Evolutionary conservation across 768 basidiomycete genomes (phyloP), one percentile per base, ranked within the genome.

Genomic region (Rhodotorula graminis): DNA sequence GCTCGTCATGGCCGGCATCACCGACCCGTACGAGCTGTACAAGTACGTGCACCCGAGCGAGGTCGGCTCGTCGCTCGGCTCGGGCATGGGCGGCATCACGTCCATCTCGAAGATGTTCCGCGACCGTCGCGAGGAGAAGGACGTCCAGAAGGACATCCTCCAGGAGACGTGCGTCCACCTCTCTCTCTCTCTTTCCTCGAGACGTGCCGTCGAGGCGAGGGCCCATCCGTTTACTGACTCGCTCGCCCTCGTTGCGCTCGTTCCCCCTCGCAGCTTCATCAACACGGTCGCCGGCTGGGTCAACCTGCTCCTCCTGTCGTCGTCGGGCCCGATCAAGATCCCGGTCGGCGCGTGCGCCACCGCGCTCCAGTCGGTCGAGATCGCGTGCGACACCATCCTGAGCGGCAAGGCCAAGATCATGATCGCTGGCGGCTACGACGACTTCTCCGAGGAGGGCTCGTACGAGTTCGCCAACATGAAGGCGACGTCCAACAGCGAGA

Each of bases 381-480:
- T 99, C 77, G 96, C 93, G n/a, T 90, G 90, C 76, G 96, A 99
- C 78, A 91, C 92, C 0, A 89, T 99, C 75, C 81, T 95, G 49
- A 90, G 90, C 14, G 91, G 94, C 72, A 99, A 99, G 82, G 96
- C 96, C 47, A 98, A 98, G 83, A 89, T 99, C 80, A 99, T 99
- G 96, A 89, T 99, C 72, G 91, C 95, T 49, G 96, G 96, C 80
- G 96, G 96, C 69, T 97, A 94, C 83, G 96, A 99, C 79, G 96
- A 99, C 81, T 87, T 98, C 81, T 91, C 90, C 75, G 96, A 99
- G 82, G 96, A 99, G 82, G 96, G 95, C 27, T 97, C 95, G 15
- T 97, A 89, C 81, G 95, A 99, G 82, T 99, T 99, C 82, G 96
- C 93, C 62, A 97, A 98, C 84, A 99, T 99, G 96, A 96, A 97